Evolutionary conservation across 2,329 filamentous ascomycete genomes (phyloP).

Genomic region (Albifimbria verrucaria): DNA sequence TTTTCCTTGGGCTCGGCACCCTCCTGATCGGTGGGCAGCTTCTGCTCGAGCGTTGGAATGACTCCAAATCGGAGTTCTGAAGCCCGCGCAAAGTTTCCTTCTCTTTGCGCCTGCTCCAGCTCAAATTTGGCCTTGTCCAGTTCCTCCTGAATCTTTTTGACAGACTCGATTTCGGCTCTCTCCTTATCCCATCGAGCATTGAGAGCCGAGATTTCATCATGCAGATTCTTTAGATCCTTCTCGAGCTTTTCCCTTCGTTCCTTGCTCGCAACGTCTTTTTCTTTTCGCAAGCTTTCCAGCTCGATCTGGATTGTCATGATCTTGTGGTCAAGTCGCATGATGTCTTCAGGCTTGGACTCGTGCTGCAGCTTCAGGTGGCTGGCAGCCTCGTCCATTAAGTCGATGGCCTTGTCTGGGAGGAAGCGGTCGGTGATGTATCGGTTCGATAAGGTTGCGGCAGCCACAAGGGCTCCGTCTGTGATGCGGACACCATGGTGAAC

Average conservation of each 20-base stretch:
- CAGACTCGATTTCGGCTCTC: conserved; percentile 75
- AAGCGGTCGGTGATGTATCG: conserved; percentile 96
- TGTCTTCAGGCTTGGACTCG: conserved; percentile 94
- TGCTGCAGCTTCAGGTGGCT: conserved; percentile 88
- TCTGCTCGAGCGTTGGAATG: conserved; percentile 77
- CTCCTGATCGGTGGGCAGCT: conserved; percentile 72
- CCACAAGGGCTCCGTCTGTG: conserved; percentile 86
- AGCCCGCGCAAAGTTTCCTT: conserved; percentile 86
- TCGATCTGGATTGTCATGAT: conserved; percentile 99
- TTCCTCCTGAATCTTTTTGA: conserved; percentile 86
- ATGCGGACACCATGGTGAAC: conserved; percentile 96
- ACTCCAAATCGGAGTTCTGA: conserved; percentile 85
- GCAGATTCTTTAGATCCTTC: conserved; percentile 68
- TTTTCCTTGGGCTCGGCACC: conserved; percentile 27
- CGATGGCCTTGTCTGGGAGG: conserved; percentile 94
- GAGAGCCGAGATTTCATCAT: conserved; percentile 71
- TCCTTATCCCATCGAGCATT: conserved; percentile 90
- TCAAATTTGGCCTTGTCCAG: conserved; percentile 82
- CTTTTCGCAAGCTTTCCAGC: conserved; percentile 88
- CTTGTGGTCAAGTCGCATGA: conserved; percentile 86
- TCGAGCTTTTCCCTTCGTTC: conserved; percentile 87
- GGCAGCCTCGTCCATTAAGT: conserved; percentile 92
- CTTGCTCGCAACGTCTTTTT: conserved; percentile 84
- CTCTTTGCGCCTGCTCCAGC: conserved; percentile 80
- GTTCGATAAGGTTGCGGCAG: conserved; percentile 88